These are phyloP conservation scores for Cystobasidium onofrii DNA, from an alignment of 768 basidiomycete species.

Conservation along the genomic window DNA sequence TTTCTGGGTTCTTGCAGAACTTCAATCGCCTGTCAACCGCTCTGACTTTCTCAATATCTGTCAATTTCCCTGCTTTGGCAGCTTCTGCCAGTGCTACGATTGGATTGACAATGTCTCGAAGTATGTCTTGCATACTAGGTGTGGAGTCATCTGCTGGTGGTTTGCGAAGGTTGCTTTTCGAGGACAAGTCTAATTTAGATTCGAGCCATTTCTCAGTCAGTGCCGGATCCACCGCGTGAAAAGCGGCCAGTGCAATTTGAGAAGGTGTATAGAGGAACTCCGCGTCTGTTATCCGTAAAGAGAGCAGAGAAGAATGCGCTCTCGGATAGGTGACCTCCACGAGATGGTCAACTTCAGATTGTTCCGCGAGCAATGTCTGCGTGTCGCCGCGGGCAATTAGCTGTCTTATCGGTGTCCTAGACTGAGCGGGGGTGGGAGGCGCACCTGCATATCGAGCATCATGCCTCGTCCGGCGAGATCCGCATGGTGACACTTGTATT, in stretches of 20 bases:
- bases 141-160: slow-evolving; percentile 32
- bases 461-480: slow-evolving; percentile 82
- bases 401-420: too few species aligned
- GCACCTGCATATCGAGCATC: slow-evolving; percentile 77
- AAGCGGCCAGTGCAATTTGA: slow-evolving; percentile 78
- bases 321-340: slow-evolving; percentile 52
- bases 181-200: slow-evolving; percentile 21
- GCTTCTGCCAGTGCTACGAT: slow-evolving; percentile 56
- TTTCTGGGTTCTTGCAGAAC: slow-evolving; percentile 91
- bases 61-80: slow-evolving; percentile 51
- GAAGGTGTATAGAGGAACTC: slow-evolving; percentile 88
- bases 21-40: slow-evolving; percentile 80
- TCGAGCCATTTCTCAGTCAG: slow-evolving; percentile 57
- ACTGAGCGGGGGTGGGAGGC: too few species aligned
- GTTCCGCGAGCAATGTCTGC: slow-evolving; percentile 1
- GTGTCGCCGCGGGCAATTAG: too few species aligned
- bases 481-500: slow-evolving; percentile 87
- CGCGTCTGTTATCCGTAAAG: slow-evolving; percentile 79
- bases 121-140: slow-evolving; percentile 39
- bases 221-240: slow-evolving; percentile 59
- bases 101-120: slow-evolving; percentile 50
- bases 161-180: not conserved
- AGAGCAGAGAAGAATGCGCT: slow-evolving; percentile 61
- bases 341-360: slow-evolving; percentile 10
- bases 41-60: slow-evolving; percentile 74